Conservation (phyloP, 2,329 filamentous ascomycete species). For the Hyphodiscus sp. region DNA sequence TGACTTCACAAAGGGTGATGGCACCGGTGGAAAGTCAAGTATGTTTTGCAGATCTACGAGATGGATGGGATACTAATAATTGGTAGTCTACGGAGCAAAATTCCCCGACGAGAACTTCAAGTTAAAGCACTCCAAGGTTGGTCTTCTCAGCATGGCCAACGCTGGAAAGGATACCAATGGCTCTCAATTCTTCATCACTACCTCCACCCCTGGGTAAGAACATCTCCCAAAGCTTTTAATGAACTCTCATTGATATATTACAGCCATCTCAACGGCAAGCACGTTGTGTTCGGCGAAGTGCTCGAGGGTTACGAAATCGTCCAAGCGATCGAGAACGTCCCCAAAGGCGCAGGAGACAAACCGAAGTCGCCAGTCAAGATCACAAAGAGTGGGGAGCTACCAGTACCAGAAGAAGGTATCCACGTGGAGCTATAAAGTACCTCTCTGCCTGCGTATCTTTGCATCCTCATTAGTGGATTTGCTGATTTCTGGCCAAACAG, state of each 20-base stretch:
- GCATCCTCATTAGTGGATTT: slow-evolving; percentile 18
- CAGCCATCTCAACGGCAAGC: slow-evolving; percentile 75
- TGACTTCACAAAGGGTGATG: slow-evolving; percentile 78
- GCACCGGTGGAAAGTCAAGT: slow-evolving; percentile 82
- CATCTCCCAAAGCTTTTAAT: neutral
- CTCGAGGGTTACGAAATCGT: slow-evolving; percentile 79
- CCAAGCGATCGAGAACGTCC: slow-evolving; percentile 67
- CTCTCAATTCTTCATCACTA: slow-evolving; percentile 89
- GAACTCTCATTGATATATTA: slow-evolving; percentile 13
- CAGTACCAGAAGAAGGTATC: slow-evolving; percentile 86
- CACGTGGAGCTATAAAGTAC: slow-evolving; percentile 73
- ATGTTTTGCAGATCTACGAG: slow-evolving; percentile 28
- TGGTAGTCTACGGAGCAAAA: slow-evolving; percentile 71
- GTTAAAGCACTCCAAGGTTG: slow-evolving; percentile 84
- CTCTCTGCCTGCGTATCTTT: slow-evolving; percentile 12
- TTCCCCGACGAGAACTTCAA: slow-evolving; percentile 93
- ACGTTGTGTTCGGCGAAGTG: slow-evolving; percentile 86
- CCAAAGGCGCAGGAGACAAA: slow-evolving; percentile 61
- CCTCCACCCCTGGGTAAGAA: slow-evolving; percentile 65
- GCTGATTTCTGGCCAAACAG: slow-evolving; percentile 28
- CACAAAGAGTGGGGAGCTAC: slow-evolving; percentile 75
- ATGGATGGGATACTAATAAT: slow-evolving; percentile 12
- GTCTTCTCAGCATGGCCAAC: slow-evolving; percentile 80
- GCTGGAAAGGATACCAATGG: slow-evolving; percentile 81
- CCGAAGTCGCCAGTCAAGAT: slow-evolving; percentile 67